Evolutionary conservation across 176 grass and related monocot genomes (phyloP), one percentile per base, ranked within the genome.

Genomic region (Panicum miliaceum): DNA sequence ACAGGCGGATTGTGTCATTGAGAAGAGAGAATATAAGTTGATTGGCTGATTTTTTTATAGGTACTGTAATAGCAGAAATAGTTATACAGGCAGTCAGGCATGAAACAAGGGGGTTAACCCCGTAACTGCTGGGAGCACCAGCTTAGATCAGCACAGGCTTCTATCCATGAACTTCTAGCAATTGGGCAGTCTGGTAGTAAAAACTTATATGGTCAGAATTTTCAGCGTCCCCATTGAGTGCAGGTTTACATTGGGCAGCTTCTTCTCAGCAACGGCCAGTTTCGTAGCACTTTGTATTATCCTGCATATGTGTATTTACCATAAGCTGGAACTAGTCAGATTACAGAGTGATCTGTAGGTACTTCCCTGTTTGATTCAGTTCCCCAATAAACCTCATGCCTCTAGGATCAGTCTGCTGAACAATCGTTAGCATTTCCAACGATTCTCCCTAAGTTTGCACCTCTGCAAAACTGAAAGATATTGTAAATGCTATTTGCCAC

Each of bases 341-440:
- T 47, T 71, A 46, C 46, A 71, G 23, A 71, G 13, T 71, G 42
- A 29, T 15, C 25, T 18, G 13, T 71, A 71, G 68, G 45, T 73
- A 73, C 23, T 19, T 50, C 13, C 69, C 25, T 73, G 25, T 73
- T 29, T 50, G 45, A 43, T 19, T 25, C n/a, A 27, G n/a, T 26
- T 6, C 68, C 10, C 68, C 40, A 71, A 71, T 26, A 46, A 71
- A 71, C 12, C 43, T 50, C 23, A 15, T 48, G 23, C 26, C 23
- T 72, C n/a, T 27, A 27, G 68, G 12, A 47, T 70, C 22, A 46
- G 1, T 46, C 40, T 26, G n/a, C 68, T 45, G 11, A 69, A 23
- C 22, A 12, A n/a, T 70, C 27, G 41, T 47, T 27, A 71, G n/a
- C n/a, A 71, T 71, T 71, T 71, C 41, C 42, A 71, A 43, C 22